Evolutionary conservation across 140 eudicot species (phyloP), one percentile per base, ranked within the genome.

Genomic region (Anethum foeniculum): DNA sequence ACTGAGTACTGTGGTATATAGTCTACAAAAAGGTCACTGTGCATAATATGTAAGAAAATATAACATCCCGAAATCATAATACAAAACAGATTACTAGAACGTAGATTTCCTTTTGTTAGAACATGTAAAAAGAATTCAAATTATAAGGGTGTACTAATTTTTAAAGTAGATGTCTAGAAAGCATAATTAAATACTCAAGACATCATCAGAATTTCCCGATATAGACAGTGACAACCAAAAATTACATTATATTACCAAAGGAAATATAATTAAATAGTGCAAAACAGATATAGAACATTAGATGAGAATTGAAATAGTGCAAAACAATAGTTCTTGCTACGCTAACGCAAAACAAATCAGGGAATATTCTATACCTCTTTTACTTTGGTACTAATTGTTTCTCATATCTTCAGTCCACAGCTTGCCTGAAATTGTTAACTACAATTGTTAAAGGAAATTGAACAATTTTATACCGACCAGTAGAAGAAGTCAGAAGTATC

Each of bases 381-480:
- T 76, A 76, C 83, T 25, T 86, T 89, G n/a, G 96, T 85, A 79
- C 83, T 82, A 75, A 89, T 87, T 39, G 81, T 74, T 84, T 84
- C 86, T 75, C 81, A 82, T 52, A 83, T 51, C 78, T 85, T 79
- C 79, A 88, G 83, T 84, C 90, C 89, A 80, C 77, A 81, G 27
- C 87, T 81, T 47, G 85, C 87, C 92, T 91, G 84, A 78, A 44
- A 27, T 83, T 47, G n/a, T 27, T 13, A 4, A 51, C 48, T 44
- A 44, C 1, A 2, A 44, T 7, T 58, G 67, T 58, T n/a, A n/a
- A 23, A 58, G 32, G 32, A 58, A 58, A 58, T 23, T 1, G 27
- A 58, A 19, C 14, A 58, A 58, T 58, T 7, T 30, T n/a, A 48
- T 73, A 30, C 27, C 21, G 13, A 21, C 58, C 23, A 41, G 75